These are phyloP conservation scores for Nothopassalora personata DNA, from an alignment of 2,329 filamentous ascomycete species.

Conservation along the genomic window DNA sequence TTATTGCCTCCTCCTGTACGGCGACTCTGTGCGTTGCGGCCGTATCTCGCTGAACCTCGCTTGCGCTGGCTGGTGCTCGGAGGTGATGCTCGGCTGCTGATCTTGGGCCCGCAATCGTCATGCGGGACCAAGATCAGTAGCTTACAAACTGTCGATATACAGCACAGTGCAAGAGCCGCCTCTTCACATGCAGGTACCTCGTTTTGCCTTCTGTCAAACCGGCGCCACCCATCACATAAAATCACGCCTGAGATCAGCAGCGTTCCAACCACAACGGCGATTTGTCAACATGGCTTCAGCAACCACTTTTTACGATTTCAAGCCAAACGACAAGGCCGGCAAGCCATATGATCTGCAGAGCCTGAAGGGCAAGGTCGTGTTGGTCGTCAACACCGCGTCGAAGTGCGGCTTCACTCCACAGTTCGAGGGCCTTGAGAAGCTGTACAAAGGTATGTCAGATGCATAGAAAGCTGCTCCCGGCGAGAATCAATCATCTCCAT, in stretches of 20 bases:
- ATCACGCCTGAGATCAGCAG: constrained; percentile 1
- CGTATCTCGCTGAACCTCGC: neutral
- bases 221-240: neutral
- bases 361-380: constrained; percentile 86
- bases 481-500: neutral
- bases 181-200: constrained; percentile 5
- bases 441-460: constrained; percentile 61
- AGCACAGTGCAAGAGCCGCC: too few species aligned
- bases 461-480: neutral
- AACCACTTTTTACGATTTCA: constrained; percentile 76
- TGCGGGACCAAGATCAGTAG: neutral
- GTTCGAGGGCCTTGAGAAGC: constrained; percentile 81
- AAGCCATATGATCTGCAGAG: constrained; percentile 62
- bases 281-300: constrained; percentile 57
- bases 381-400: constrained; percentile 95
- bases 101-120: neutral
- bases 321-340: constrained; percentile 63
- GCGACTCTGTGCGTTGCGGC: neutral
- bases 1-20: too few species aligned
- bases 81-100: neutral
- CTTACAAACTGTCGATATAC: too few species aligned
- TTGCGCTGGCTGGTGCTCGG: neutral
- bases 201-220: neutral
- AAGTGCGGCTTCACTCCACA: constrained; percentile 99
- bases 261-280: neutral